Percentiles rank a stretch among this genome's conserved stretches.
phyloP scores from a whole-genome alignment of 1,139 yeast genomes.

The Nakaseomyces uthaithaninus region DNA sequence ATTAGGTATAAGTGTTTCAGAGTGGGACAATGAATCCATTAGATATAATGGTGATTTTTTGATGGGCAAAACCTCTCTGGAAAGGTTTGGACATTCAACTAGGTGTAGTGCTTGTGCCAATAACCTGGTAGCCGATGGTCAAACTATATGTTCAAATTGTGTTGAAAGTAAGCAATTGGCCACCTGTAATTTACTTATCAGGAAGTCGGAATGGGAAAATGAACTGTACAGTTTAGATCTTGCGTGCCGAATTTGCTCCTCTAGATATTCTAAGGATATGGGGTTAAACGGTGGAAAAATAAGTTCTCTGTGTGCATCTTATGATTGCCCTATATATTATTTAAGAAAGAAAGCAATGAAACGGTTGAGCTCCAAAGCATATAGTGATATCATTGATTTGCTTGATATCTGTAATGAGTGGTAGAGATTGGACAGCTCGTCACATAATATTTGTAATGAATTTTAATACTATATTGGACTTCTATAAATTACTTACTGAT shows the following conservation, averaged over 20 bases:
- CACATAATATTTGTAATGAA: not conserved
- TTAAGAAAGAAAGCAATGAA: conserved; percentile 24
- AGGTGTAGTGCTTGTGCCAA: conserved; percentile 13
- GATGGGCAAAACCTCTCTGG: conserved; percentile 10
- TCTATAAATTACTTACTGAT: too few relatives aligned
- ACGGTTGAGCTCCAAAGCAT: conserved; percentile 8
- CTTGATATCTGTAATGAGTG: not conserved
- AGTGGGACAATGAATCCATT: conserved; percentile 77
- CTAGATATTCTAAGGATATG: conserved; percentile 21
- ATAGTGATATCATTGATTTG: not conserved
- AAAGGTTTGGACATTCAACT: conserved; percentile 14
- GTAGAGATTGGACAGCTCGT: not conserved
- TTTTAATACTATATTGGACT: too few relatives aligned
- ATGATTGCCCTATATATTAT: conserved; percentile 36
- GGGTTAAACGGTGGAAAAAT: conserved; percentile 17
- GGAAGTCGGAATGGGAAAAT: conserved; percentile 18
- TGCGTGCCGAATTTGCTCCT: conserved; percentile 32
- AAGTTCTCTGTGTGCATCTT: conserved; percentile 30
- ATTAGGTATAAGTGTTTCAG: conserved; percentile 68
- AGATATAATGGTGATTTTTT: conserved; percentile 25
- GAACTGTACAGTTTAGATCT: conserved; percentile 18
- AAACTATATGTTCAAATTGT: conserved; percentile 34
- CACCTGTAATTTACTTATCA: conserved; percentile 19
- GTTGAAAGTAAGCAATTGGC: conserved; percentile 24
- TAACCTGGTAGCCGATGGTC: not conserved